phyloP scores from a whole-genome alignment of 2,329 filamentous ascomycete genomes.

The Hypomyces perniciosus region DNA sequence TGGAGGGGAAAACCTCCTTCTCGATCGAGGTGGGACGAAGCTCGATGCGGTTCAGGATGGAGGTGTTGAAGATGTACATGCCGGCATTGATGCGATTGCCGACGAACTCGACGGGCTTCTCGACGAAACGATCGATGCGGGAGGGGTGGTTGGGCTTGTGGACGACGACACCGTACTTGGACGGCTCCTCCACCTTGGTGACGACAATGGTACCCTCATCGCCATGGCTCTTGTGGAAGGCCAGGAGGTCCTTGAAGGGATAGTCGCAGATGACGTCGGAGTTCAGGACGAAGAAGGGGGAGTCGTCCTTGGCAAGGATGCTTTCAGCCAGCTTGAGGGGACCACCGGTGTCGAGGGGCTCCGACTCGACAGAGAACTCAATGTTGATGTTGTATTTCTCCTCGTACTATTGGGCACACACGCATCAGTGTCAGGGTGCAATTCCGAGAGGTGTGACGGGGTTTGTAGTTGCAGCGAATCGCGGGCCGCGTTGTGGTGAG shows the following conservation, averaged over 20 bases:
- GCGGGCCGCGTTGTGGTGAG: not conserved
- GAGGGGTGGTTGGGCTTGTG: slow-evolving; percentile 90
- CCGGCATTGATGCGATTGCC: slow-evolving; percentile 98
- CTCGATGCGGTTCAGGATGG: slow-evolving; percentile 84
- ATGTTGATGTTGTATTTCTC: slow-evolving; percentile 90
- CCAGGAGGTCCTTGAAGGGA: slow-evolving; percentile 82
- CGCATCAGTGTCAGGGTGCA: not conserved
- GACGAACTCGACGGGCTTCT: slow-evolving; percentile 98
- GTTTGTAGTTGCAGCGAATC: slow-evolving; percentile 3
- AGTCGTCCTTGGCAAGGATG: slow-evolving; percentile 86
- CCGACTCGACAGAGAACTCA: slow-evolving; percentile 92
- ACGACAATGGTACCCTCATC: slow-evolving; percentile 97
- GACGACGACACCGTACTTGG: slow-evolving; percentile 97
- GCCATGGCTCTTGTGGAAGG: slow-evolving; percentile 89
- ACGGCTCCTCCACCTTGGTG: slow-evolving; percentile 97
- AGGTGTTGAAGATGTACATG: slow-evolving; percentile 96
- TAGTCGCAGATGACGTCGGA: slow-evolving; percentile 98
- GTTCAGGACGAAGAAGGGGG: slow-evolving; percentile 97
- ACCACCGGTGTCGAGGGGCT: slow-evolving; percentile 90
- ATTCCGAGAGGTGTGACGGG: not conserved
- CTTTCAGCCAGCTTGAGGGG: slow-evolving; percentile 92
- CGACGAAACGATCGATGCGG: slow-evolving; percentile 95
- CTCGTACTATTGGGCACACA: slow-evolving; percentile 59
- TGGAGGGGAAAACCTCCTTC: slow-evolving; percentile 96
- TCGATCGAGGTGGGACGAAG: slow-evolving; percentile 95